A percentile compares a stretch with the other conserved stretches of the same genome.
Conservation (phyloP, 179 eudicot species). For the Silene noctiflora region DNA sequence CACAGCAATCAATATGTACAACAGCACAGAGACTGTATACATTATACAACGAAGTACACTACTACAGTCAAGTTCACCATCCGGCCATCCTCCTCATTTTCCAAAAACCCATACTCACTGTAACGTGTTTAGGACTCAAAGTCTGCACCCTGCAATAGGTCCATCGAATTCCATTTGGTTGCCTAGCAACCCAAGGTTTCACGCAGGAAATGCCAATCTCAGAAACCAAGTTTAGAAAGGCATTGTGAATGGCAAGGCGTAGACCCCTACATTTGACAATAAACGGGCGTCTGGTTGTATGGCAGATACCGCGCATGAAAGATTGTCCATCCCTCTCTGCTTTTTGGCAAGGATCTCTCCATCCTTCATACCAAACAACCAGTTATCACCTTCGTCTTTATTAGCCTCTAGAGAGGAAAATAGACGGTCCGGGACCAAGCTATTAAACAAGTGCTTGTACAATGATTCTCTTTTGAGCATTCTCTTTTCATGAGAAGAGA, state of each 20-base stretch:
- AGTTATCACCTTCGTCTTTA: conserved; percentile 41
- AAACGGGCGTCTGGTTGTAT: conserved; percentile 43
- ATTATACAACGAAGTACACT: conserved; percentile 23
- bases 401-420: neutral
- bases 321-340: conserved; percentile 19
- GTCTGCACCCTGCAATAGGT: neutral
- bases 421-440: conserved; percentile 31
- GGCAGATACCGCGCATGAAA: conserved; percentile 21
- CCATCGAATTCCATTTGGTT: too few species aligned
- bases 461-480: conserved; percentile 19
- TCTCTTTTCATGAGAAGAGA: conserved; percentile 28
- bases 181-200: too few species aligned
- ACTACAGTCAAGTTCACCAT: neutral
- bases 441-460: conserved; percentile 40
- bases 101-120: conserved; percentile 31
- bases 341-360: conserved; percentile 11
- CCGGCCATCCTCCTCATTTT: conserved; percentile 23
- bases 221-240: conserved; percentile 4
- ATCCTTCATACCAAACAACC: conserved; percentile 45
- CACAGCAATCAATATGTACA: too few species aligned
- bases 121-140: conserved; percentile 7
- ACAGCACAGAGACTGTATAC: too few species aligned
- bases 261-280: conserved; percentile 20
- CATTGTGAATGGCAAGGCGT: neutral
- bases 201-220: too few species aligned